Evolutionary conservation across 2,329 filamentous ascomycete genomes (phyloP).

Genomic region (Mycocentrospora acerina): DNA sequence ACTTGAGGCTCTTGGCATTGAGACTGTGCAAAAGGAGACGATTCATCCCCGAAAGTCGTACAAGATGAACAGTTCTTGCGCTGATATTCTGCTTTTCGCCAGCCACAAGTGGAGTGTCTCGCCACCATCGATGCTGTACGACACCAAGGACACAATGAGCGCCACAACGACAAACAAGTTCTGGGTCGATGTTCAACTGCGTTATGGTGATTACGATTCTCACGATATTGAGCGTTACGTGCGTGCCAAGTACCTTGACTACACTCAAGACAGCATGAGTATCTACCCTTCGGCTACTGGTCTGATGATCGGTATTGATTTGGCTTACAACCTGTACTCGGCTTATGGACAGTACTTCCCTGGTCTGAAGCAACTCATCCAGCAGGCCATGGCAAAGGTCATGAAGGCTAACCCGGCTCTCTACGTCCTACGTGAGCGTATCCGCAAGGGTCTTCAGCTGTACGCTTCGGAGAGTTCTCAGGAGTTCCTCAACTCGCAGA

Average conservation of each 20-base stretch:
- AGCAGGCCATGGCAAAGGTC: conserved; percentile 99
- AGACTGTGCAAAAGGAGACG: conserved; percentile 97
- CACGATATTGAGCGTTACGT: conserved; percentile 99
- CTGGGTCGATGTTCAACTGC: conserved; percentile 95
- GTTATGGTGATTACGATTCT: conserved; percentile 97
- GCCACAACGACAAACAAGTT: conserved; percentile 97
- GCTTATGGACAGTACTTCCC: conserved; percentile 99
- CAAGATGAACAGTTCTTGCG: conserved; percentile 99
- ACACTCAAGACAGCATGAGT: conserved; percentile 97
- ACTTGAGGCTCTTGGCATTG: conserved; percentile 90
- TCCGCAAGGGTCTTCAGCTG: conserved; percentile 94
- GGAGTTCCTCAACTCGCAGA: conserved; percentile 98
- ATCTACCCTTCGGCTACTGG: conserved; percentile 97
- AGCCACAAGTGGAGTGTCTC: conserved; percentile 99
- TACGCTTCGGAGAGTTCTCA: conserved; percentile 99
- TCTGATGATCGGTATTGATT: conserved; percentile 95
- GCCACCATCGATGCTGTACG: conserved; percentile 86
- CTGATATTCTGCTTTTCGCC: conserved; percentile 93
- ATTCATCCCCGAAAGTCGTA: conserved; percentile 99
- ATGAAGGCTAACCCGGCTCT: conserved; percentile 99
- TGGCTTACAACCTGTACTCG: conserved; percentile 97
- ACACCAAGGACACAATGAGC: conserved; percentile 94
- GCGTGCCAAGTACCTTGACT: conserved; percentile 96
- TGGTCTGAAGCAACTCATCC: conserved; percentile 88
- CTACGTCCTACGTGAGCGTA: conserved; percentile 95